A percentile compares a stretch with the other conserved stretches of the same genome.
These are phyloP conservation scores for Aspergillus udagawae DNA, from an alignment of 2,329 filamentous ascomycete genomes.

Conservation along the genomic window DNA sequence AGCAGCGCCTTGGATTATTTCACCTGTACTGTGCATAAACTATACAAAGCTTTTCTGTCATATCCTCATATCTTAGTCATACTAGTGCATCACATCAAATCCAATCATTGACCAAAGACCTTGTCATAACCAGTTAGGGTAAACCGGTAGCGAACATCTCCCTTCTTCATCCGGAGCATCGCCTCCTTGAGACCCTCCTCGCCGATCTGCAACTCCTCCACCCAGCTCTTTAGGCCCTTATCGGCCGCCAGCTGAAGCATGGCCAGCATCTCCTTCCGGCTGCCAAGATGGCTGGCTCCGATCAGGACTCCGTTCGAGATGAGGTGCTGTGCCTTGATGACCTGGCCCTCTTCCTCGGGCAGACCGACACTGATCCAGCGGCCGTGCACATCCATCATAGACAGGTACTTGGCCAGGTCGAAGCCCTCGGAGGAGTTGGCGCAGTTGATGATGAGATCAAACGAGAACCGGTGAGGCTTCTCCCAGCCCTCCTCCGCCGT, in stretches of 20 bases:
- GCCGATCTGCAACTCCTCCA: constrained; percentile 67
- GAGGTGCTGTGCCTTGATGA: constrained; percentile 70
- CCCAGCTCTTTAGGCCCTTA: constrained; percentile 66
- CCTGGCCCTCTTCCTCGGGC: constrained; percentile 69
- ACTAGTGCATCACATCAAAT: neutral
- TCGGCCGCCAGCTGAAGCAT: constrained; percentile 70
- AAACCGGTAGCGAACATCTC: constrained; percentile 69
- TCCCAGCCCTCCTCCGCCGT: constrained; percentile 58
- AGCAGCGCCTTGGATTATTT: neutral
- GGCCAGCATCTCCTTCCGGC: constrained; percentile 63
- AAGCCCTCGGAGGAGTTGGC: constrained; percentile 71
- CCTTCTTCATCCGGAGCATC: constrained; percentile 64
- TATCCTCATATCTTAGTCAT: neutral
- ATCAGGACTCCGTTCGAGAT: constrained; percentile 69
- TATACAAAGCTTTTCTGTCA: neutral
- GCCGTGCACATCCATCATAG: constrained; percentile 75
- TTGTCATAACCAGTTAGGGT: constrained; percentile 54
- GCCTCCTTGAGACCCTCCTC: constrained; percentile 67
- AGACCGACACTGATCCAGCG: constrained; percentile 76
- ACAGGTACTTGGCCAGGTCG: constrained; percentile 63
- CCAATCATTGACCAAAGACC: constrained; percentile 23
- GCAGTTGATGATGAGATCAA: constrained; percentile 67
- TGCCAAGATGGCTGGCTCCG: constrained; percentile 67
- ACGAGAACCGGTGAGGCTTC: constrained; percentile 50
- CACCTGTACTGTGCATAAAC: neutral